These are phyloP conservation scores for Phytophthora citricola DNA, from an alignment of 352 stramenopile genomes.

Conservation along the genomic window DNA sequence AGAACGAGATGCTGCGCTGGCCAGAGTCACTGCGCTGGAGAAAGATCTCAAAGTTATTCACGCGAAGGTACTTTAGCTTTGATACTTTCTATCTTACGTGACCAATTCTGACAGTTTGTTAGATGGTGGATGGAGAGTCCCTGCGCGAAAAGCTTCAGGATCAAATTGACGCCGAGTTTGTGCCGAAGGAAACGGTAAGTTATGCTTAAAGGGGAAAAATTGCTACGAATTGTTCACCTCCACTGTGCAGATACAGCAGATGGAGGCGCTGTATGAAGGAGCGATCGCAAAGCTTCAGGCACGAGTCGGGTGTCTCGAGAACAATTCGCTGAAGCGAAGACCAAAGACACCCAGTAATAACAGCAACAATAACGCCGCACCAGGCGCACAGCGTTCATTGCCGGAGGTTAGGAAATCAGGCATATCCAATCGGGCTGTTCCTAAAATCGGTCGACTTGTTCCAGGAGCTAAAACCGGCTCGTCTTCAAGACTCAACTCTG, in stretches of 20 bases:
- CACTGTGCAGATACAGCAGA: constrained; percentile 62
- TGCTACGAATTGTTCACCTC: background rate
- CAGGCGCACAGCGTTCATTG: constrained; percentile 22
- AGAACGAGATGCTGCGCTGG: constrained; percentile 34
- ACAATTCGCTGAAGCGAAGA: constrained; percentile 43
- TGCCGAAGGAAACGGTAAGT: constrained; percentile 55
- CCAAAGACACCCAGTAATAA: constrained; percentile 31
- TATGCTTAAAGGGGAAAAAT: background rate
- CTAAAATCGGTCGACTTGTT: constrained; percentile 65
- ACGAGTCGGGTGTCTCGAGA: constrained; percentile 66
- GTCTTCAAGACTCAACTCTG: constrained; percentile 18
- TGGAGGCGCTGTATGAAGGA: constrained; percentile 75
- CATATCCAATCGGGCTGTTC: constrained; percentile 40
- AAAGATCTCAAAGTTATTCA: constrained; percentile 47
- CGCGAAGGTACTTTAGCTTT: constrained; percentile 33
- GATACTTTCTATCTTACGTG: background rate
- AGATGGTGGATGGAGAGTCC: constrained; percentile 44
- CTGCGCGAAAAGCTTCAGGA: constrained; percentile 45
- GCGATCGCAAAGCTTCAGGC: constrained; percentile 77
- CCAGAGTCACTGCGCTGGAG: constrained; percentile 26
- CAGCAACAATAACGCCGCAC: constrained; percentile 29
- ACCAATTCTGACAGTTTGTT: background rate
- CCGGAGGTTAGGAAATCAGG: constrained; percentile 33
- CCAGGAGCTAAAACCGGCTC: constrained; percentile 48
- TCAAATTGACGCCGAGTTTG: constrained; percentile 60